Percentiles rank a stretch among this genome's conserved stretches.
phyloP scores from a whole-genome alignment of 2,329 filamentous ascomycete species.

The Xylariales sp. region DNA sequence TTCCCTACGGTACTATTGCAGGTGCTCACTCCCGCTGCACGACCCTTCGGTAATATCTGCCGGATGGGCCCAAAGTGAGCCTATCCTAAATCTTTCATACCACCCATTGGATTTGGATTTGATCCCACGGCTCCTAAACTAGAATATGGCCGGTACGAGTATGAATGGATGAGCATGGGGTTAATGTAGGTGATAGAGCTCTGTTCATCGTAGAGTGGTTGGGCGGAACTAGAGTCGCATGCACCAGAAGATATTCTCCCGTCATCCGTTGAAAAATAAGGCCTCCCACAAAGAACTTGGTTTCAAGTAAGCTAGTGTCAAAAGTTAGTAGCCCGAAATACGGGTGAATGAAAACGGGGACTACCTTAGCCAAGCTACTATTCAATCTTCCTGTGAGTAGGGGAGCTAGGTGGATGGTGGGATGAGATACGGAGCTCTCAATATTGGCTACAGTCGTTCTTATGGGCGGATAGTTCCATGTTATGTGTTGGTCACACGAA shows the following conservation, averaged over 20 bases:
- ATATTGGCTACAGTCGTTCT: neutral
- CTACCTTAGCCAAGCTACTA: conserved; percentile 23
- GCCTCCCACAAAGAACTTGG: neutral
- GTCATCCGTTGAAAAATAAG: neutral
- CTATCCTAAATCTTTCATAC: neutral
- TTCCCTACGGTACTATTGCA: neutral
- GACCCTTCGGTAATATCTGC: neutral
- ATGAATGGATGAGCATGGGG: neutral
- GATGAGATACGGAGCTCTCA: conserved; percentile 1
- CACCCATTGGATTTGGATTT: neutral
- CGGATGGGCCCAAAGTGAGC: no score
- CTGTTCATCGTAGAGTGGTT: neutral
- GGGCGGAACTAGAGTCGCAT: neutral
- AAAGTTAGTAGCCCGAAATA: conserved; percentile 6
- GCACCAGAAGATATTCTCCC: neutral
- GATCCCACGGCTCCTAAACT: neutral
- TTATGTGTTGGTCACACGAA: conserved; percentile 43
- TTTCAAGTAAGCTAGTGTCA: neutral
- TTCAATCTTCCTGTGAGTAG: neutral
- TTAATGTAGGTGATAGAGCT: neutral
- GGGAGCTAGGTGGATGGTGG: neutral
- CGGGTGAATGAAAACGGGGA: neutral
- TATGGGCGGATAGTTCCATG: neutral
- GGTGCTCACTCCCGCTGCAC: neutral
- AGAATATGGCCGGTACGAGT: neutral